Conservation (phyloP, 1,139 yeast genomes). For the Geotrichum bryndzae region DNA sequence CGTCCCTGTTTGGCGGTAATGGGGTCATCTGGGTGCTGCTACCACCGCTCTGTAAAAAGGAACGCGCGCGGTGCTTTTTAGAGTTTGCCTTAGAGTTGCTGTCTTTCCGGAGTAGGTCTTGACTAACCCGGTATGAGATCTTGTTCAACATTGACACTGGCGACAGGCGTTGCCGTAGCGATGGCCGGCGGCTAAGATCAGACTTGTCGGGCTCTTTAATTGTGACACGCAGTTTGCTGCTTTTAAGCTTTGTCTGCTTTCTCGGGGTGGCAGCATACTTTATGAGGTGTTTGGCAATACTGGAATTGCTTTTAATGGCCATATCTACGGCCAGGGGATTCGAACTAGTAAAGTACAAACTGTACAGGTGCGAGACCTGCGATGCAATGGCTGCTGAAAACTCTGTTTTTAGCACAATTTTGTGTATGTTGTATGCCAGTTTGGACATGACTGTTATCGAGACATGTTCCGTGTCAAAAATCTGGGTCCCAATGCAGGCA, state of each 20-base stretch:
- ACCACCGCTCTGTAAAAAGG: not conserved
- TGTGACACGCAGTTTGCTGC: not conserved
- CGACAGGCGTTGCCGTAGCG: not conserved
- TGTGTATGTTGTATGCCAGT: slow-evolving; percentile 29
- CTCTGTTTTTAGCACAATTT: slow-evolving; percentile 24
- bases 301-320: slow-evolving; percentile 26
- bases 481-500: slow-evolving; percentile 36
- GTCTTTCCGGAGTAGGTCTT: not conserved
- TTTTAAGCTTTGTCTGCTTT: not conserved
- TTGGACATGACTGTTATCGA: slow-evolving; percentile 25
- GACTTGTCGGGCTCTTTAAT: not conserved
- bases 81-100: not conserved
- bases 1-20: not conserved
- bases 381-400: slow-evolving; percentile 28
- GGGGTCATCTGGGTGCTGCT: not conserved
- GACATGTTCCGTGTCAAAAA: slow-evolving; percentile 14
- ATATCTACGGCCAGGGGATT: slow-evolving; percentile 25
- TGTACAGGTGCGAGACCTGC: slow-evolving; percentile 33
- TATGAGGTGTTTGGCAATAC: slow-evolving; percentile 24
- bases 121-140: slow-evolving; percentile 5
- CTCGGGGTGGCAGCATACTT: slow-evolving; percentile 26
- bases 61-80: not conserved
- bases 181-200: not conserved
- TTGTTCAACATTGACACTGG: slow-evolving; percentile 4
- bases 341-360: slow-evolving; percentile 31